phyloP scores from a whole-genome alignment of 2,329 filamentous ascomycete species.

The Nemania sp. region DNA sequence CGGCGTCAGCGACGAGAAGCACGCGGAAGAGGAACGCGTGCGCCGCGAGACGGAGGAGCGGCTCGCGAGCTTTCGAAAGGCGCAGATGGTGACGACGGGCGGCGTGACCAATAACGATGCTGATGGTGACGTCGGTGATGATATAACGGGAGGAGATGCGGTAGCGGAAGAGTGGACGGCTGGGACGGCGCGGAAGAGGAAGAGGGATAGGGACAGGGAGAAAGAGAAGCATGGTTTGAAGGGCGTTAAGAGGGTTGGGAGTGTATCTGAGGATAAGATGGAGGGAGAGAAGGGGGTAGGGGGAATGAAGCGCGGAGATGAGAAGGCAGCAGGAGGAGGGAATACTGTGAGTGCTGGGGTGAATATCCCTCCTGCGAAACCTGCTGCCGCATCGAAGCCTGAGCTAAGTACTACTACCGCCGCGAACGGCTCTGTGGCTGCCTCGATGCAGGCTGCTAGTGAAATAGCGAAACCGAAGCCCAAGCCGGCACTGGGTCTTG shows the following conservation, averaged over 20 bases:
- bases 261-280: slow-evolving; percentile 34
- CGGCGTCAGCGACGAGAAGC: slow-evolving; percentile 54
- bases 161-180: slow-evolving; percentile 24
- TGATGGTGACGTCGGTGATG: slow-evolving; percentile 7
- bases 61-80: slow-evolving; percentile 57
- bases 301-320: slow-evolving; percentile 8
- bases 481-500: slow-evolving; percentile 45
- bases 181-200: slow-evolving; percentile 39
- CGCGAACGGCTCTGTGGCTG: slow-evolving; percentile 1
- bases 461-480: slow-evolving; percentile 30
- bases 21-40: slow-evolving; percentile 57
- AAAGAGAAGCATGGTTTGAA: slow-evolving; percentile 39
- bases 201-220: slow-evolving; percentile 44
- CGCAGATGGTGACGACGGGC: slow-evolving; percentile 43
- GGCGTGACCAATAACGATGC: slow-evolving; percentile 10
- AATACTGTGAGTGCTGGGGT: slow-evolving; percentile 14
- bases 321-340: too few species aligned
- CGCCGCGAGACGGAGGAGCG: slow-evolving; percentile 60
- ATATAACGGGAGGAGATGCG: too few species aligned
- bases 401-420: background rate
- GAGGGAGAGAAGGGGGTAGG: slow-evolving; percentile 20
- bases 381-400: background rate
- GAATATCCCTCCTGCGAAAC: slow-evolving; percentile 2
- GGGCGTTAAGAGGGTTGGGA: slow-evolving; percentile 44
- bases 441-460: slow-evolving; percentile 5